phyloP scores from a whole-genome alignment of 2,329 filamentous ascomycete species.

The Aspergillus felis region DNA sequence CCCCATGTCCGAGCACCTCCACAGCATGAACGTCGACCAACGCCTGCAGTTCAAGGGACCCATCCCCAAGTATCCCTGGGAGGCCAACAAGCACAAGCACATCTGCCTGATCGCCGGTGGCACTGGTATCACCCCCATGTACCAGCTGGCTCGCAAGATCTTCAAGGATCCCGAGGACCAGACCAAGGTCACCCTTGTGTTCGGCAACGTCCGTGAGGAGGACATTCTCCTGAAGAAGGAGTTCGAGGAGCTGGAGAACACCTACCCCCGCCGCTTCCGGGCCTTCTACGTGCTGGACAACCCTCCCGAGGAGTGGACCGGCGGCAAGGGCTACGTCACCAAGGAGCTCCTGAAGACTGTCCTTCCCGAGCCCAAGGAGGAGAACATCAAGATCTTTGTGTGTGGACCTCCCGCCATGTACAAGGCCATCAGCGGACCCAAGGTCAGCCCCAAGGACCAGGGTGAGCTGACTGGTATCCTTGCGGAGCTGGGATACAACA shows the following conservation, averaged over 20 bases:
- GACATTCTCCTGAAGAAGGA: conserved; percentile 90
- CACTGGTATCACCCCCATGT: conserved; percentile 97
- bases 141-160: conserved; percentile 84
- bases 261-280: conserved; percentile 89
- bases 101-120: conserved; percentile 71
- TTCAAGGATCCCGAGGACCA: conserved; percentile 96
- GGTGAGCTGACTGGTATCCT: conserved; percentile 80
- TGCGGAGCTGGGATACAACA: conserved; percentile 75
- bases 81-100: conserved; percentile 88
- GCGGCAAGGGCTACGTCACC: conserved; percentile 74
- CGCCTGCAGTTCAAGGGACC: conserved; percentile 90
- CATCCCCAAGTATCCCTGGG: conserved; percentile 88
- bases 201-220: conserved; percentile 82
- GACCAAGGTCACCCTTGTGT: conserved; percentile 95
- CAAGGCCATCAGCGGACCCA: conserved; percentile 84
- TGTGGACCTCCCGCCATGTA: conserved; percentile 91
- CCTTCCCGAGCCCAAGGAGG: conserved; percentile 83
- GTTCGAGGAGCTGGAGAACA: conserved; percentile 84
- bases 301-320: conserved; percentile 70
- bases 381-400: conserved; percentile 94
- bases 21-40: conserved; percentile 77
- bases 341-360: conserved; percentile 95
- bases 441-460: conserved; percentile 91
- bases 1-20: conserved; percentile 86
- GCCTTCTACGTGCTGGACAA: conserved; percentile 93